Evolutionary conservation across 2,329 filamentous ascomycete species (phyloP), one percentile per base, ranked within the genome.

Genomic region (Aureobasidium sp.): DNA sequence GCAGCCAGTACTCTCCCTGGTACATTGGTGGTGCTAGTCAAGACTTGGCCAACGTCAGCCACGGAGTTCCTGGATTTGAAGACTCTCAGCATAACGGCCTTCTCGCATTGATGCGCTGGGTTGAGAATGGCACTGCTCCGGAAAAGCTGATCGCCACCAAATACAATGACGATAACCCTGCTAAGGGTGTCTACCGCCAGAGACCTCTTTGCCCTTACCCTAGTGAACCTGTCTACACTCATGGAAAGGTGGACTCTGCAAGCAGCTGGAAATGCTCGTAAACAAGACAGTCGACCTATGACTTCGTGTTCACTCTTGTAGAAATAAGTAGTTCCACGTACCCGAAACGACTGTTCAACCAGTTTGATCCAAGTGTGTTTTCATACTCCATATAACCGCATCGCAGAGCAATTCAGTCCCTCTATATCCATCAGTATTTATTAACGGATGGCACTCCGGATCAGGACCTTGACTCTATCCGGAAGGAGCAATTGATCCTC

Each of bases 61-160:
- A 59, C 10, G 55, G 55, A 8, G 55, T 71, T 29, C 71, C 70
- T 6, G 70, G 72, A 13, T 74, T 68, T 62, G 39, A 58, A 27
- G 68, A 75, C 59, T 61, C 68, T 5, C 61, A 67, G 55, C 71
- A 75, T 59, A 72, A 75, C 63, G 69, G 67, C 16, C 62, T 76
- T 37, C 60, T 71, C 21, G 70, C 71, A 29, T 53, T 76, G 64
- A 71, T 76, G 67, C 65, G 64, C 11, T 77, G 75, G 75, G 72
- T 73, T 1, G 75, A 77, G 64, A 62, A 72, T 1, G 74, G 69
- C 3, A 69, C 45, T 9, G 73, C 72, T 32, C 75, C 75, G 16
- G 71, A 76, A 2, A 57, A 64, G 34, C 64, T 76, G 29, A 63
- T 75, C 13, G 73, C 69, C 25, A 75, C 73, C 5, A 71, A 70